Conservation (phyloP, 164 flowering plant species). For the Brasenia schreberi region DNA sequence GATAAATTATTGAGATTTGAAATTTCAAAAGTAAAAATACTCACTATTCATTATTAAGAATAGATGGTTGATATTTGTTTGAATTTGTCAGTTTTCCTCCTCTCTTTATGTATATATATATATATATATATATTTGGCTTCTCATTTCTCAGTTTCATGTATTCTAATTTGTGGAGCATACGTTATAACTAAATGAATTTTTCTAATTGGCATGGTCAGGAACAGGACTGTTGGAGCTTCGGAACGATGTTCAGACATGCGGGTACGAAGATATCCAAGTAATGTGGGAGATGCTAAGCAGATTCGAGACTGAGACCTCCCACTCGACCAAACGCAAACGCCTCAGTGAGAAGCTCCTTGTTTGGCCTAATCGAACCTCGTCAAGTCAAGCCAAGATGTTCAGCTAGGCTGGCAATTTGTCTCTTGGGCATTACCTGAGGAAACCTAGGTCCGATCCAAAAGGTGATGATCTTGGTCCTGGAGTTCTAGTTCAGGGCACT, state of each 20-base stretch:
- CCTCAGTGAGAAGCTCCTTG: constrained; percentile 38
- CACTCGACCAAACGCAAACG: constrained; percentile 30
- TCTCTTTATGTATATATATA: too few species aligned
- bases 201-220: constrained; percentile 13
- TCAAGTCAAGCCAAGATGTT: neutral
- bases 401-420: neutral
- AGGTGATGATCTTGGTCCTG: neutral
- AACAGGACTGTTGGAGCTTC: constrained; percentile 52
- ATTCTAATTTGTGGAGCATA: too few species aligned
- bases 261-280: constrained; percentile 64
- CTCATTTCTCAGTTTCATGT: too few species aligned
- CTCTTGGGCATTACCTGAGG: neutral
- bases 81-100: too few species aligned
- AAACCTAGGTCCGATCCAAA: neutral
- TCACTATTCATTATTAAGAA: too few species aligned
- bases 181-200: constrained; percentile 1
- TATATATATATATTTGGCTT: too few species aligned
- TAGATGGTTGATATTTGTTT: too few species aligned
- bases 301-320: constrained; percentile 34
- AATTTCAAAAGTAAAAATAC: too few species aligned
- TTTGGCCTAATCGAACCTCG: constrained; percentile 22
- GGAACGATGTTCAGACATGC: constrained; percentile 55
- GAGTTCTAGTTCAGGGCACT: neutral
- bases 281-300: constrained; percentile 71
- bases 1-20: too few species aligned